phyloP scores from a whole-genome alignment of 1,139 yeast genomes.

The Debaryomyces coudertii region DNA sequence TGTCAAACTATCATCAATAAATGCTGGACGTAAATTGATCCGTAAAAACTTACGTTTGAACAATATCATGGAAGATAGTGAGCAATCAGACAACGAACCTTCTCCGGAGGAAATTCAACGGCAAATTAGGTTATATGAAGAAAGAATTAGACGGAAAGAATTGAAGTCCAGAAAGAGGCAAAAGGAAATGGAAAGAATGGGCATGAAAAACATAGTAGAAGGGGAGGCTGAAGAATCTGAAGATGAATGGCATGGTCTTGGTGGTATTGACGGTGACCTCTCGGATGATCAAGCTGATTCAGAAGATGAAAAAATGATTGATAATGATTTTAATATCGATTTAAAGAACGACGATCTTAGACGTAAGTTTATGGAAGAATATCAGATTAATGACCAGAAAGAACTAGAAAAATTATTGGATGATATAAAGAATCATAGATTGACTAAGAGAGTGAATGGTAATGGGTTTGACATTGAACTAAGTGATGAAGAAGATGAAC shows the following conservation, averaged over 20 bases:
- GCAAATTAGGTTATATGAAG: slow-evolving; percentile 40
- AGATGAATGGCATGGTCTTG: slow-evolving; percentile 92
- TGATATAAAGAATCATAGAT: slow-evolving; percentile 82
- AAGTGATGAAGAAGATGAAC: slow-evolving; percentile 66
- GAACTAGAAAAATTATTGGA: slow-evolving; percentile 75
- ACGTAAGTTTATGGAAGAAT: slow-evolving; percentile 65
- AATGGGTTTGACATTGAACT: slow-evolving; percentile 66
- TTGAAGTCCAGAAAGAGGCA: slow-evolving; percentile 42
- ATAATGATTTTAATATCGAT: slow-evolving; percentile 64
- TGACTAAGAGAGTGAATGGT: slow-evolving; percentile 63
- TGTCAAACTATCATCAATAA: slow-evolving; percentile 31
- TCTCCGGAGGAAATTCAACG: slow-evolving; percentile 31
- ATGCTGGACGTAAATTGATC: slow-evolving; percentile 28
- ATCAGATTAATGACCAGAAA: slow-evolving; percentile 67
- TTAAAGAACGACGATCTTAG: slow-evolving; percentile 64
- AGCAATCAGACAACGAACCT: slow-evolving; percentile 26
- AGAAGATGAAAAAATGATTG: slow-evolving; percentile 82
- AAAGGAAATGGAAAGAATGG: slow-evolving; percentile 54
- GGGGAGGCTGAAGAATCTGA: slow-evolving; percentile 96
- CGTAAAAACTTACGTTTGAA: slow-evolving; percentile 18
- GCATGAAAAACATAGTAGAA: slow-evolving; percentile 60
- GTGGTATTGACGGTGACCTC: slow-evolving; percentile 77
- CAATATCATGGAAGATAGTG: slow-evolving; percentile 18
- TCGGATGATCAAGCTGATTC: slow-evolving; percentile 66
- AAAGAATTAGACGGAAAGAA: slow-evolving; percentile 43